Percentiles rank a stretch among this genome's conserved stretches.
Conservation (phyloP, 2,329 filamentous ascomycete genomes). For the Aspergillus terreus region DNA sequence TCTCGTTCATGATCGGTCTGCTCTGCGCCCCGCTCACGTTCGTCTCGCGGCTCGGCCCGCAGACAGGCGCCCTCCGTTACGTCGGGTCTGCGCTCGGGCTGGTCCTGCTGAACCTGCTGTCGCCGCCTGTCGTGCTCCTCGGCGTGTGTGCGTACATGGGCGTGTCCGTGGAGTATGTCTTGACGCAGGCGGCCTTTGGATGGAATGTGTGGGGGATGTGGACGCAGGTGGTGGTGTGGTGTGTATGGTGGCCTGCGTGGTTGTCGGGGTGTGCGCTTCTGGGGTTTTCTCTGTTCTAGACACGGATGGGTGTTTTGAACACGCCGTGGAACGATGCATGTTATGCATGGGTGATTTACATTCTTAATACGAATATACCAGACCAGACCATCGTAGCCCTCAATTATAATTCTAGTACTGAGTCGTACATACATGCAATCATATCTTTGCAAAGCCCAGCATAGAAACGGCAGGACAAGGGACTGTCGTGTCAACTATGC, state of each 20-base stretch:
- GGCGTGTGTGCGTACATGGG: conserved; percentile 47
- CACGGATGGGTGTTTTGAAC: neutral
- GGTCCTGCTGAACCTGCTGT: conserved; percentile 56
- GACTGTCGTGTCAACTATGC: conserved; percentile 47
- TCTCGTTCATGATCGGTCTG: conserved; percentile 80
- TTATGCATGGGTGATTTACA: too few relatives aligned
- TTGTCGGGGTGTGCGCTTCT: conserved; percentile 52
- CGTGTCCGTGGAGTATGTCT: conserved; percentile 52
- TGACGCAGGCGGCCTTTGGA: conserved; percentile 74
- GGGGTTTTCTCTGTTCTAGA: conserved; percentile 31
- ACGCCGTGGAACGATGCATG: neutral
- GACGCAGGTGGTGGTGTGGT: conserved; percentile 86
- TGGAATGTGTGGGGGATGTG: conserved; percentile 90
- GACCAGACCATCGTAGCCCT: too few relatives aligned
- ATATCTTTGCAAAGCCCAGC: neutral
- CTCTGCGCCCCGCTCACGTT: conserved; percentile 78
- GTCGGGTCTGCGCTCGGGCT: conserved; percentile 39
- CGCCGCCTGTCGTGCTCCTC: conserved; percentile 57
- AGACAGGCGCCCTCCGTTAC: conserved; percentile 18
- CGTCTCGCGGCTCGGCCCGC: conserved; percentile 32
- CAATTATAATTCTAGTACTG: conserved; percentile 3
- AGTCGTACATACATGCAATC: conserved; percentile 11
- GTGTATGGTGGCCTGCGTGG: conserved; percentile 95
- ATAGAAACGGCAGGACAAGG: conserved; percentile 1
- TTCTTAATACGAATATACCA: neutral